Evolutionary conservation across 106 monocot genomes (phyloP).

Genomic region (Dendrobium chrysotoxum): DNA sequence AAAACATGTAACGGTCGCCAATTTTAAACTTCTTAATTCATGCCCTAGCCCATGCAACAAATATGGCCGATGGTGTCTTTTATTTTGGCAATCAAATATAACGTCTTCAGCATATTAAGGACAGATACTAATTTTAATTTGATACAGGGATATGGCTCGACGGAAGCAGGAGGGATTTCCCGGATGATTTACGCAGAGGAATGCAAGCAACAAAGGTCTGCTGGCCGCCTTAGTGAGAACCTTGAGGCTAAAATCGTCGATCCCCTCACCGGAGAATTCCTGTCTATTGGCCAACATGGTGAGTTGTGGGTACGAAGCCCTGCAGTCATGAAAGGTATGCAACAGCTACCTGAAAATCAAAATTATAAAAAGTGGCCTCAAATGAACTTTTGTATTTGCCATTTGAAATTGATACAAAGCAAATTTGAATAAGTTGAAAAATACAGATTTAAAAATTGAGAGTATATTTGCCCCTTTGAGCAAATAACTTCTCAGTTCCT

Average conservation of each 20-base stretch:
- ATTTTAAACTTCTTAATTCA: too few relatives aligned
- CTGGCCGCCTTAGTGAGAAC: slow-evolving; percentile 39
- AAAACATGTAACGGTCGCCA: too few relatives aligned
- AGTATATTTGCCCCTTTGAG: too few relatives aligned
- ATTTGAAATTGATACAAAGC: too few relatives aligned
- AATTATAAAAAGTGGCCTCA: background rate
- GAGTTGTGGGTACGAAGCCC: slow-evolving; percentile 68
- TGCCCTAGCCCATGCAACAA: too few relatives aligned
- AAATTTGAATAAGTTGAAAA: too few relatives aligned
- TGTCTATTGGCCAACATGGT: slow-evolving; percentile 40
- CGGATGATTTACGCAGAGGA: slow-evolving; percentile 32
- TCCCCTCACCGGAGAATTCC: slow-evolving; percentile 17
- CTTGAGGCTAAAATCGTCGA: slow-evolving; percentile 65
- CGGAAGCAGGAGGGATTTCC: slow-evolving; percentile 42
- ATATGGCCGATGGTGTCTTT: too few relatives aligned
- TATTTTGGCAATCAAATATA: background rate
- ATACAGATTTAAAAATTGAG: too few relatives aligned
- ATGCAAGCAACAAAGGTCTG: slow-evolving; percentile 27
- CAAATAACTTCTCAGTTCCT: too few relatives aligned
- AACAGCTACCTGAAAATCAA: background rate
- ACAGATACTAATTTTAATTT: background rate
- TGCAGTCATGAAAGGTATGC: slow-evolving; percentile 48
- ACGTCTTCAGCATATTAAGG: too few relatives aligned
- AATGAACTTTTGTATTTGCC: too few relatives aligned
- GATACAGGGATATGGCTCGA: slow-evolving; percentile 65